Evolutionary conservation across 306 rosid genomes (phyloP), one percentile per base, ranked within the genome.

Genomic region (Potentilla sterilis): DNA sequence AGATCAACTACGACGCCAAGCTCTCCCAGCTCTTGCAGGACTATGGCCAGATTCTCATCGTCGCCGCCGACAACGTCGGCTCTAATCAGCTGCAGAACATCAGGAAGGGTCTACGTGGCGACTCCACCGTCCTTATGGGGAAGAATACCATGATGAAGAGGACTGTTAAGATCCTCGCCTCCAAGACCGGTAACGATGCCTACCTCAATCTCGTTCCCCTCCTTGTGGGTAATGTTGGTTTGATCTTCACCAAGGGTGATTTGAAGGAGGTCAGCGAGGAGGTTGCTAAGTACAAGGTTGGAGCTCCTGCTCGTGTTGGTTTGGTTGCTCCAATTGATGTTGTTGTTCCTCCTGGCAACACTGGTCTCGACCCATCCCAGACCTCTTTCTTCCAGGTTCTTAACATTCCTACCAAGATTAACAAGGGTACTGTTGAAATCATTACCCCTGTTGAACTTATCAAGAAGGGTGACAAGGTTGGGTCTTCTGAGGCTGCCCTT

Each of bases 91-190:
- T 94, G 11, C 98, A 92, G 88, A 90, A 59, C 74, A 94, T 92
- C 72, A 80, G 97, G 4, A 67, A 69, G 42, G 98, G 98, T 68
- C 88, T 94, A 0, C 93, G 98, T 11, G 98, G 98, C 0, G 97
- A 94, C 24, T 94, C 97, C 0, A 41, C 86, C 0, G 98, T 94
- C 3, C 96, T 94, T 18, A 94, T 94, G 98, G 98, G 98, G 0
- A 94, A 94, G 81, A 94, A 94, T 79, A 94, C 98, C n/a, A 92
- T 94, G 98, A 94, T 94, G 98, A 94, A 94, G 87, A 84, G 98
- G 0, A 76, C 92, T 0, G 78, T 94, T 3, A 80, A 96, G 48
- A 88, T 92, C 0, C 97, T 92, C 22, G 16, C 98, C 12, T 92
- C 92, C 51, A 86, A 86, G 14, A 90, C 97, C 1, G 96, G 96